Evolutionary conservation across 352 stramenopile species (phyloP), one percentile per base, ranked within the genome.

Genomic region (Lagenidium sp.): DNA sequence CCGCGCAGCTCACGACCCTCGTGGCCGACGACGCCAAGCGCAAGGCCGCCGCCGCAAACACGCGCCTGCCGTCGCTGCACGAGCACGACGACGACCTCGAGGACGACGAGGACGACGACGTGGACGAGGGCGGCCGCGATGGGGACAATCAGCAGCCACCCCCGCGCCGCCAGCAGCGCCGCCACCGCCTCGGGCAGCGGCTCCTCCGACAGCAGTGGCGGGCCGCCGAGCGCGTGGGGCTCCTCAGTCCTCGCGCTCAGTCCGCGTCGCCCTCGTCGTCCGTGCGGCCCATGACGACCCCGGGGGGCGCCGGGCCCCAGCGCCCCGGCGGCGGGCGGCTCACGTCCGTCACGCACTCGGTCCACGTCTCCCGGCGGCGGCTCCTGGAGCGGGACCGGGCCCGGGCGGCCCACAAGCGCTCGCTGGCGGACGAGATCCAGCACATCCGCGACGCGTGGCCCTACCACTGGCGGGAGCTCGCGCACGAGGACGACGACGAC

Each of bases 371-470:
- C 4, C 57, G 60, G 12, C 62, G 55, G 36, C 54, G 68, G 35
- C 51, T 65, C 20, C 51, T 51, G 3, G 26, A 60, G 39, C 34
- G 34, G 6, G 38, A 59, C 26, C 23, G 39, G 21, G 18, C 29
- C 32, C 57, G 16, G 6, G 21, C 8, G n/a, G 19, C 15, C 2
- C 13, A 13, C 13, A 2, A 19, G 20, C 11, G 19, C 18, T 6
- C 16, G 35, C 24, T 35, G 35, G 60, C 72, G 4, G 53, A 68
- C 24, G 57, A 84, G 37, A 53, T 91, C 41, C 58, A 64, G 10
- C 65, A 53, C 31, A 85, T 91, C 46, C 75, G 78, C 12, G 57
- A 68, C 34, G 74, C 61, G 11, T 91, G 75, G 78, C 75, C 75
- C 11, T 78, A 85, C 48, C 58, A 66, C 11, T 84, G 75, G 75